Evolutionary conservation across 2,329 filamentous ascomycete species (phyloP).

Genomic region (Aspergillus thermomutatus): DNA sequence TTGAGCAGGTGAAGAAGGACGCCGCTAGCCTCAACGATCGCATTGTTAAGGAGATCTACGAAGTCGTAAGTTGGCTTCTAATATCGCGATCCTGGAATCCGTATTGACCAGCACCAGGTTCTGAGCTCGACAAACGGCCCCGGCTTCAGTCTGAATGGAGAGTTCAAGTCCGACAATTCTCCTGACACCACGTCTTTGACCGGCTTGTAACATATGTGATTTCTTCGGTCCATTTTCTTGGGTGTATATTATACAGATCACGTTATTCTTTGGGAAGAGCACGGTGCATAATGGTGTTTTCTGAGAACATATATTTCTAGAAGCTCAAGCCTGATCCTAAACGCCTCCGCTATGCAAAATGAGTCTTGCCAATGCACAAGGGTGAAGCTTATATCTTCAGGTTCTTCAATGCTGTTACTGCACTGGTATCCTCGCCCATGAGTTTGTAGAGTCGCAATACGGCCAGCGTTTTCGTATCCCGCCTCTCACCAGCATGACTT

Average conservation of each 20-base stretch:
- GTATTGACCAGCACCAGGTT: slow-evolving; percentile 59
- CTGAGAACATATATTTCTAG: slow-evolving; percentile 22
- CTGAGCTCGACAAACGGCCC: slow-evolving; percentile 84
- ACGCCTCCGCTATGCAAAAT: slow-evolving; percentile 47
- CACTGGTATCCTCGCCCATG: slow-evolving; percentile 59
- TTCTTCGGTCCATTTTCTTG: slow-evolving; percentile 23
- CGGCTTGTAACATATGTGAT: slow-evolving; percentile 45
- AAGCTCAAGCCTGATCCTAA: slow-evolving; percentile 18
- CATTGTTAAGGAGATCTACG: slow-evolving; percentile 69
- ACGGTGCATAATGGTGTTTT: slow-evolving; percentile 42
- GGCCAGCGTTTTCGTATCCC: slow-evolving; percentile 47
- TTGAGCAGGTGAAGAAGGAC: slow-evolving; percentile 75
- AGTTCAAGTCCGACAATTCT: slow-evolving; percentile 63
- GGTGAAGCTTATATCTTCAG: slow-evolving; percentile 28
- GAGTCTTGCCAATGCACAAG: not conserved
- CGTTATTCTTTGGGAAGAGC: slow-evolving; percentile 39
- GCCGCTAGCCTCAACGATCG: slow-evolving; percentile 62
- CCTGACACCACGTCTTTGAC: slow-evolving; percentile 49
- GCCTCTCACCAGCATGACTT: slow-evolving; percentile 34
- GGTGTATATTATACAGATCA: slow-evolving; percentile 35
- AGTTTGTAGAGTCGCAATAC: slow-evolving; percentile 60
- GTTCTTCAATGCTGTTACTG: slow-evolving; percentile 55
- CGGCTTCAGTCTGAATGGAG: slow-evolving; percentile 80
- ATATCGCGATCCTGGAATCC: not conserved
- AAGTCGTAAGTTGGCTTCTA: slow-evolving; percentile 52